These are phyloP conservation scores for Calophaca sinica DNA, from an alignment of 306 rosid species.

Conservation along the genomic window DNA sequence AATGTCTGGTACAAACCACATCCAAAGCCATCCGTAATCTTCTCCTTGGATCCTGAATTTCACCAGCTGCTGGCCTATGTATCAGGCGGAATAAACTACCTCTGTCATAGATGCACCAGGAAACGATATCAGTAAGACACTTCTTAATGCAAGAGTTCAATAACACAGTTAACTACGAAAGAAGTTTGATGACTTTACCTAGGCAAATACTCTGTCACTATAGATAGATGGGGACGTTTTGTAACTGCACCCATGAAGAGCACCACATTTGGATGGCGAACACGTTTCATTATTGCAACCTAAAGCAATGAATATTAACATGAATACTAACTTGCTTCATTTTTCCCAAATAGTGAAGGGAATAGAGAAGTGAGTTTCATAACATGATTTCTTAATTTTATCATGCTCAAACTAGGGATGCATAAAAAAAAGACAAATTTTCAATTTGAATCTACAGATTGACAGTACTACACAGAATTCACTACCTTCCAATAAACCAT, in stretches of 20 bases:
- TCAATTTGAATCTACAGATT: background rate
- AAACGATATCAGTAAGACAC: conserved; percentile 29
- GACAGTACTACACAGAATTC: background rate
- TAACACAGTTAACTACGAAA: background rate
- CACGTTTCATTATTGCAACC: conserved; percentile 95
- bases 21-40: conserved; percentile 84
- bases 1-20: conserved; percentile 66
- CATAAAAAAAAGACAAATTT: background rate
- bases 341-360: background rate
- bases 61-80: conserved; percentile 85
- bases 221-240: conserved; percentile 87
- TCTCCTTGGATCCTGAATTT: conserved; percentile 83
- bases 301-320: conserved; percentile 45
- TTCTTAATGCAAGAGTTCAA: conserved; percentile 12
- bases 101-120: conserved; percentile 56
- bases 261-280: conserved; percentile 95
- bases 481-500: background rate
- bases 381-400: background rate
- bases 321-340: conserved; percentile 29
- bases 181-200: conserved; percentile 56
- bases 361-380: background rate
- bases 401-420: conserved; percentile 1
- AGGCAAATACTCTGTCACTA: conserved; percentile 92
- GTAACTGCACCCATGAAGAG: conserved; percentile 99
- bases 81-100: conserved; percentile 91